These are phyloP conservation scores for Thymus quinquecostatus DNA, from an alignment of 257 asterid species.

Conservation along the genomic window DNA sequence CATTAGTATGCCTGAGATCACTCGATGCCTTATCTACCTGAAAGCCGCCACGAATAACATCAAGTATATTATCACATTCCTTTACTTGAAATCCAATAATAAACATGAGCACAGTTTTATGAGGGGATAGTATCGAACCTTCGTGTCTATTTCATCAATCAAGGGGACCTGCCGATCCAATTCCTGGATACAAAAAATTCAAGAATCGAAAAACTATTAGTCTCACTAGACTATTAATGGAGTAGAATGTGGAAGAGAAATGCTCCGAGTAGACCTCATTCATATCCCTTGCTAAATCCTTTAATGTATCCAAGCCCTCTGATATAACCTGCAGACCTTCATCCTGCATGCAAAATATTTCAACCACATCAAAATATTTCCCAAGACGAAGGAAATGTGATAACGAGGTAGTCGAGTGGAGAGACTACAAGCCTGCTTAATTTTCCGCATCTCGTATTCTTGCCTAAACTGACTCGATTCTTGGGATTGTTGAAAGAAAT, in stretches of 20 bases:
- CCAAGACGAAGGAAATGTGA: neutral
- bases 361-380: conserved; percentile 3
- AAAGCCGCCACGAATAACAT: conserved; percentile 21
- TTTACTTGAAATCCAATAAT: neutral
- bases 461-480: conserved; percentile 74
- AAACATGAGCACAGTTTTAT: neutral
- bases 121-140: conserved; percentile 48
- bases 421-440: conserved; percentile 82
- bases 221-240: neutral
- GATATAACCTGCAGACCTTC: conserved; percentile 80
- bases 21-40: conserved; percentile 83
- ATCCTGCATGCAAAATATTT: conserved; percentile 52
- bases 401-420: conserved; percentile 11
- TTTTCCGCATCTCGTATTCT: conserved; percentile 81
- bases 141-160: conserved; percentile 81
- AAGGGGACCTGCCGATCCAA: conserved; percentile 90
- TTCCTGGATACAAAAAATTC: conserved; percentile 52
- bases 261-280: conserved; percentile 59
- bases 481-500: conserved; percentile 60
- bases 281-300: conserved; percentile 86
- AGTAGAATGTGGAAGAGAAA: neutral
- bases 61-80: neutral
- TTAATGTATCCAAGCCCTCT: conserved; percentile 74
- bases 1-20: conserved; percentile 67
- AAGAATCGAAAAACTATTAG: neutral